Evolutionary conservation across 176 grass and related monocot species (phyloP).

Genomic region (Leersia perrieri): DNA sequence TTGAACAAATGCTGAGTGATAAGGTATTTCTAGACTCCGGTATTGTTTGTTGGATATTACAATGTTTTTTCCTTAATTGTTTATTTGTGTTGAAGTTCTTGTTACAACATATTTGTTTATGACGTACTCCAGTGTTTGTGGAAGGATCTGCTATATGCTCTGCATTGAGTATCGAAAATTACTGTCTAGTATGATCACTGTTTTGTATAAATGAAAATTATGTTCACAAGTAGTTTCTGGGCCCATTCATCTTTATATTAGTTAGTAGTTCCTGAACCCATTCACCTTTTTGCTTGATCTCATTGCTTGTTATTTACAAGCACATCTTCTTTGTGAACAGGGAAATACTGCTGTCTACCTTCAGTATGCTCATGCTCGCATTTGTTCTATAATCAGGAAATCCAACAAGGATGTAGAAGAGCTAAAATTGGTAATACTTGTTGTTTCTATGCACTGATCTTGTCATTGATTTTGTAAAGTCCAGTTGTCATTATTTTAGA

Average conservation of each 20-base stretch:
- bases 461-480: not conserved
- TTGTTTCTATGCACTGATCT: constrained; percentile 8
- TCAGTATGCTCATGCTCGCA: constrained; percentile 94
- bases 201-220: constrained; percentile 10
- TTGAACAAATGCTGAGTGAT: constrained; percentile 95
- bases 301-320: constrained; percentile 11
- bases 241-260: not conserved
- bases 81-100: not conserved
- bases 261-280: not conserved
- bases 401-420: constrained; percentile 77
- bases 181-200: not conserved
- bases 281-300: not conserved
- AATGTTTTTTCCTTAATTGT: not conserved
- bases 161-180: not conserved
- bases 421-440: constrained; percentile 60
- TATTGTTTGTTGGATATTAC: constrained; percentile 13
- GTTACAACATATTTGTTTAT: not conserved
- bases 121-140: not conserved
- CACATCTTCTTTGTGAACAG: constrained; percentile 41
- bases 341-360: constrained; percentile 97
- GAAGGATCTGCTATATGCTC: not conserved
- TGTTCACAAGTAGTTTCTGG: not conserved
- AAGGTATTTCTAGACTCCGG: constrained; percentile 51
- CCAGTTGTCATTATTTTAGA: not conserved
- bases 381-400: constrained; percentile 92